Percentiles rank a stretch among this genome's conserved stretches.
phyloP scores from a whole-genome alignment of 768 basidiomycete genomes.

The Boletus tylopilopsis region DNA sequence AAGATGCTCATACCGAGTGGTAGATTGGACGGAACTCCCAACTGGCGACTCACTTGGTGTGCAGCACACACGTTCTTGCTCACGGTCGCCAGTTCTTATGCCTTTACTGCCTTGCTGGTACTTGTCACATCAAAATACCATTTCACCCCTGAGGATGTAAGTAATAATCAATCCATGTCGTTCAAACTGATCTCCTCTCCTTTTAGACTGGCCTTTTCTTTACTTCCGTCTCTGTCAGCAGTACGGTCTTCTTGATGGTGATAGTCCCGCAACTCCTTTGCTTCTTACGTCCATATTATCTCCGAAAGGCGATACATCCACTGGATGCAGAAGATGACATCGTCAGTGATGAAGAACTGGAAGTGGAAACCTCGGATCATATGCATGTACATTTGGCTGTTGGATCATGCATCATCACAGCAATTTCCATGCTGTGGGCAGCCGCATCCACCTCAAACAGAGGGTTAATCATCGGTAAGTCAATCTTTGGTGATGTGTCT shows the following conservation, averaged over 20 bases:
- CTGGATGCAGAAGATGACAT: not conserved
- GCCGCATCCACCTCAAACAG: constrained; percentile 3
- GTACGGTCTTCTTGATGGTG: constrained; percentile 16
- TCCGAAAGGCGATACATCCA: not conserved
- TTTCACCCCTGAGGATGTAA: constrained; percentile 27
- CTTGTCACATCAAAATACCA: constrained; percentile 24
- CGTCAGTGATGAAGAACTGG: not conserved
- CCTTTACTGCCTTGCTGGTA: constrained; percentile 16
- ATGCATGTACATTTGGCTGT: constrained; percentile 28
- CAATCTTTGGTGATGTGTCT: not conserved
- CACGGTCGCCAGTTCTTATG: constrained; percentile 13
- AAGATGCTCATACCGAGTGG: constrained; percentile 19
- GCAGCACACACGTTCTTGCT: constrained; percentile 25
- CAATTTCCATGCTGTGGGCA: constrained; percentile 9
- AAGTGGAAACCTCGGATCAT: constrained; percentile 18
- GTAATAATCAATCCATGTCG: not conserved
- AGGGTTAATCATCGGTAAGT: constrained; percentile 17
- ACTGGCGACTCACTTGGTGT: constrained; percentile 31
- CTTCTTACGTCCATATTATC: constrained; percentile 27
- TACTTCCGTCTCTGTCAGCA: constrained; percentile 13
- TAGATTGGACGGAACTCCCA: constrained; percentile 16
- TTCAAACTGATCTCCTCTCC: not conserved
- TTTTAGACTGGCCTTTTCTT: constrained; percentile 28
- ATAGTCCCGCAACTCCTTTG: constrained; percentile 23
- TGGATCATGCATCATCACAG: constrained; percentile 16